Conservation (phyloP, 2,329 filamentous ascomycete genomes). For the Exophiala viscosa region DNA sequence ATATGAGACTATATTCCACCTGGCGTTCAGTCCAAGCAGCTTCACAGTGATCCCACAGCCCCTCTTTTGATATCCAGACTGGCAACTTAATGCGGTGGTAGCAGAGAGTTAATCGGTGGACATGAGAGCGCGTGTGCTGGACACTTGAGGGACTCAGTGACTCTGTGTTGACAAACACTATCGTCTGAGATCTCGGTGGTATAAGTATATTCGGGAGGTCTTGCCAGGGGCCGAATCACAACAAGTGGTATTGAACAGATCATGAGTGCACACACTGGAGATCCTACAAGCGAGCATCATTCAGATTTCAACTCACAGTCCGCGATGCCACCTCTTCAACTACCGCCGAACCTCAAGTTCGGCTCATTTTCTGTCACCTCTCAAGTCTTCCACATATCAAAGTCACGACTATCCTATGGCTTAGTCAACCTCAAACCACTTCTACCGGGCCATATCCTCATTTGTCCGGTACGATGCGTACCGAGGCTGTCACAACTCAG, state of each 20-base stretch:
- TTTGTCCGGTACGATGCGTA: constrained; percentile 70
- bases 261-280: background rate
- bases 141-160: no score
- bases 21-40: no score
- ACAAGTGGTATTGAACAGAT: no score
- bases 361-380: constrained; percentile 72
- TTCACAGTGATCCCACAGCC: no score
- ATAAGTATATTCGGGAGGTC: background rate
- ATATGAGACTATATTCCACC: no score
- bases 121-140: no score
- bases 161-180: no score
- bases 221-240: no score
- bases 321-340: constrained; percentile 18
- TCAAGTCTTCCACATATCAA: constrained; percentile 85
- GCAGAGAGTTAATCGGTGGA: no score
- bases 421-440: constrained; percentile 95
- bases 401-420: constrained; percentile 65
- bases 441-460: constrained; percentile 85
- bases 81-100: no score
- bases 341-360: constrained; percentile 55
- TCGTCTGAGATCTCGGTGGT: background rate
- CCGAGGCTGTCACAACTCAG: constrained; percentile 73
- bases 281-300: background rate
- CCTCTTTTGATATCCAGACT: no score
- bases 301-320: background rate